phyloP scores from a whole-genome alignment of 345 rosid genomes.

The Toxicodendron radicans region DNA sequence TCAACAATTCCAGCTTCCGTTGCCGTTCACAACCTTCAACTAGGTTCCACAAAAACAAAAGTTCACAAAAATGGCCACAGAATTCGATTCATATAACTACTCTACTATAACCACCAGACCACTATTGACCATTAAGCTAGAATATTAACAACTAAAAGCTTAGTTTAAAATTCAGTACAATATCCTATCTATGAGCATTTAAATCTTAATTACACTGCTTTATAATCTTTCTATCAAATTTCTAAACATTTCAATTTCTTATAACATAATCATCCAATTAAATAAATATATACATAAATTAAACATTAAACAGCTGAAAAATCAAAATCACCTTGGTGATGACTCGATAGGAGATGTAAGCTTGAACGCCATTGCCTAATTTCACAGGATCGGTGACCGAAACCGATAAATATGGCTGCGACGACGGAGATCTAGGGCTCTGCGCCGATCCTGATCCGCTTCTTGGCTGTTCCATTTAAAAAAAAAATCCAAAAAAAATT shows the following conservation, averaged over 20 bases:
- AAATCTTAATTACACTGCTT: not conserved
- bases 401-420: conserved; percentile 66
- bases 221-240: too few relatives aligned
- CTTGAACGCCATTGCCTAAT: conserved; percentile 96
- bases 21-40: too few relatives aligned
- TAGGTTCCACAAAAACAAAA: too few relatives aligned
- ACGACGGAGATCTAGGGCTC: conserved; percentile 90
- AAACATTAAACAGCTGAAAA: not conserved
- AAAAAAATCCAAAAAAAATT: not conserved
- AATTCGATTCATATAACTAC: not conserved
- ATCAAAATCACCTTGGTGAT: conserved; percentile 69
- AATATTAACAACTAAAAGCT: not conserved
- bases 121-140: not conserved
- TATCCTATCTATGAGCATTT: not conserved
- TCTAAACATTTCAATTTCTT: not conserved
- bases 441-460: conserved; percentile 59
- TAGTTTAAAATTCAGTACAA: not conserved
- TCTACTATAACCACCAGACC: not conserved
- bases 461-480: conserved; percentile 61
- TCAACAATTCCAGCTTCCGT: too few relatives aligned
- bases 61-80: not conserved
- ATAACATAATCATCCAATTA: not conserved
- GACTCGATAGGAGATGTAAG: conserved; percentile 93
- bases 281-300: too few relatives aligned
- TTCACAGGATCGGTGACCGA: conserved; percentile 95